phyloP scores from a whole-genome alignment of 352 stramenopile genomes.

The Phytopythium ostracodes region DNA sequence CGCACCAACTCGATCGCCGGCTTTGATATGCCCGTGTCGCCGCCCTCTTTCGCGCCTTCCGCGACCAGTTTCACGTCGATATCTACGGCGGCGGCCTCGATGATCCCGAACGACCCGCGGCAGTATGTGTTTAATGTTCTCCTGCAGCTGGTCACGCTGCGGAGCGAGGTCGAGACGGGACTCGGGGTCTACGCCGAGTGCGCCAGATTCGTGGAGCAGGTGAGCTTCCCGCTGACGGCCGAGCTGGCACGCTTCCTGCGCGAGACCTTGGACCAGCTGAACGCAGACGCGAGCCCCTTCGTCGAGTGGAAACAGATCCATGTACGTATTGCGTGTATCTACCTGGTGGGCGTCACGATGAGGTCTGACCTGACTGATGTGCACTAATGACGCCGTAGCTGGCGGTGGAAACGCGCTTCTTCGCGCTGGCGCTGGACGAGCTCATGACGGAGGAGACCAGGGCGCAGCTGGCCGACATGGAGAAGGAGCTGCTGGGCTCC shows the following conservation, averaged over 20 bases:
- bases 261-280: conserved; percentile 24
- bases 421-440: conserved; percentile 48
- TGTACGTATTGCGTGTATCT: conserved; percentile 26
- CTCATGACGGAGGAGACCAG: conserved; percentile 52
- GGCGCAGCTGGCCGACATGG: conserved; percentile 39
- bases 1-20: conserved; percentile 19
- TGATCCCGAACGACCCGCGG: conserved; percentile 45
- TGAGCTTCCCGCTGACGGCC: conserved; percentile 51
- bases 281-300: conserved; percentile 8
- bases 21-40: conserved; percentile 21
- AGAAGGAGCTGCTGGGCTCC: conserved; percentile 39
- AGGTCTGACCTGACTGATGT: not conserved
- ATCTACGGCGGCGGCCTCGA: conserved; percentile 1
- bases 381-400: conserved; percentile 31
- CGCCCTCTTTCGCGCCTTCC: conserved; percentile 4
- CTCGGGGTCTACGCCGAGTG: conserved; percentile 55
- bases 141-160: conserved; percentile 66
- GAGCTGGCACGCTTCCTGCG: conserved; percentile 43
- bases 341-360: not conserved
- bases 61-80: not conserved
- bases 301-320: conserved; percentile 61
- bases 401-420: conserved; percentile 73
- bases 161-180: conserved; percentile 66
- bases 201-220: conserved; percentile 43
- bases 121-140: conserved; percentile 84